A percentile compares a stretch with the other conserved stretches of the same genome.
Evolutionary conservation across 1,139 yeast species (phyloP).

Genomic region (Pichia sp.): DNA sequence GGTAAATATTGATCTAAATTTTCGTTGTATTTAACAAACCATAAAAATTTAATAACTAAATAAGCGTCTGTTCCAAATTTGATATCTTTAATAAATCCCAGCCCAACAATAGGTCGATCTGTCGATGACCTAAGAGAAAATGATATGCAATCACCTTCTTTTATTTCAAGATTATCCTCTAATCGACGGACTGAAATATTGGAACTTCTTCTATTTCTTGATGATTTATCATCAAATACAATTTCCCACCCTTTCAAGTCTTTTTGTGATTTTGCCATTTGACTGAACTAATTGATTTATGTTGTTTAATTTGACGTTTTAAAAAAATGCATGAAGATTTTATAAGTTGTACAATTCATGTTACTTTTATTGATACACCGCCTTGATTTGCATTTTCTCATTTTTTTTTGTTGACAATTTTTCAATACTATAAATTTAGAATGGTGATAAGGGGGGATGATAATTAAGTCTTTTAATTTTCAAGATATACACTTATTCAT

Average conservation of each 20-base stretch:
- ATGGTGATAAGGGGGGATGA: too few species aligned
- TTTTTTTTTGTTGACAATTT: too few species aligned
- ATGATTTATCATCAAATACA: constrained; percentile 12
- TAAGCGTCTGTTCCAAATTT: constrained; percentile 35
- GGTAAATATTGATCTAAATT: constrained; percentile 19
- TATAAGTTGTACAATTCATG: too few species aligned
- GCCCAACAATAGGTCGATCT: constrained; percentile 3
- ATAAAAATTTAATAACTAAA: constrained; percentile 35
- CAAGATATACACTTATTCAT: too few species aligned
- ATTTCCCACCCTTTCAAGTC: constrained; percentile 25
- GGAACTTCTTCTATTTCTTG: constrained; percentile 12
- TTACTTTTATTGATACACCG: too few species aligned
- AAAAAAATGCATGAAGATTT: neutral
- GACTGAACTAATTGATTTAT: too few species aligned
- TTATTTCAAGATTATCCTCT: constrained; percentile 34
- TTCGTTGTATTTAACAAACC: constrained; percentile 32
- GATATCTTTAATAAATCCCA: constrained; percentile 40
- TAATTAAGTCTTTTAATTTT: too few species aligned
- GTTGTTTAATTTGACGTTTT: neutral
- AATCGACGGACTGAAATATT: constrained; percentile 20
- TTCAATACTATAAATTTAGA: too few species aligned
- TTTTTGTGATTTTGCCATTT: constrained; percentile 20
- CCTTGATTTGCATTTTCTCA: too few species aligned
- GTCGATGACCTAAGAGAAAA: constrained; percentile 14
- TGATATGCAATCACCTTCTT: constrained; percentile 37